Evolutionary conservation across 306 rosid species (phyloP), one percentile per base, ranked within the genome.

Genomic region (Calophaca sinica): DNA sequence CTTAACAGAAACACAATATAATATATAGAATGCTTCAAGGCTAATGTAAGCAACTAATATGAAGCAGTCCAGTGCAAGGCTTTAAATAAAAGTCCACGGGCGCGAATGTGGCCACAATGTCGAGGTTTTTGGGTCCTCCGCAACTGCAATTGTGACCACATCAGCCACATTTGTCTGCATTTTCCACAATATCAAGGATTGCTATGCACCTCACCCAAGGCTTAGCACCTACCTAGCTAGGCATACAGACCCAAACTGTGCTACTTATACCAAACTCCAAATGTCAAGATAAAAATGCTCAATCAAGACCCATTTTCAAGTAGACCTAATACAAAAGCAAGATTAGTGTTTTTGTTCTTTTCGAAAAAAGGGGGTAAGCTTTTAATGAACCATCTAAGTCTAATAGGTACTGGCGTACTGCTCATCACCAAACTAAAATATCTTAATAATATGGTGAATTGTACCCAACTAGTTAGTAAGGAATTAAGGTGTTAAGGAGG

Each of bases 401-500:
- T 0, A 33, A 33, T 49, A 45, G 15, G 12, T 15, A 32, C 13
- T 9, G 29, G 32, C 11, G 12, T 15, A 32, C 13, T 9, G 29
- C 31, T 61, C 5, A 55, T 42, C 13, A 59, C 12, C 2, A 35
- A 50, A 55, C 6, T 58, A 55, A 36, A 61, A 45, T 13, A 13
- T 68, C n/a, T 29, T 60, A 58, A 31, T 4, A 68, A 32, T 35
- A 61, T 7, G 63, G 53, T 15, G 35, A 14, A 28, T 9, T 33
- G 49, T 36, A 28, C 10, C 28, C 49, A 69, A 13, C 13, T 35
- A 20, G 11, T 35, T 50, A n/a, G 69, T 41, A 76, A 60, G 52
- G 33, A 71, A n/a, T 31, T 29, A 68, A 52, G 60, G 35, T 41
- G 12, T 49, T 62, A 54, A 29, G 28, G 11, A 77, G 68, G 65